Evolutionary conservation across 257 asterid genomes (phyloP).

Genomic region (Lycium ferocissimum): DNA sequence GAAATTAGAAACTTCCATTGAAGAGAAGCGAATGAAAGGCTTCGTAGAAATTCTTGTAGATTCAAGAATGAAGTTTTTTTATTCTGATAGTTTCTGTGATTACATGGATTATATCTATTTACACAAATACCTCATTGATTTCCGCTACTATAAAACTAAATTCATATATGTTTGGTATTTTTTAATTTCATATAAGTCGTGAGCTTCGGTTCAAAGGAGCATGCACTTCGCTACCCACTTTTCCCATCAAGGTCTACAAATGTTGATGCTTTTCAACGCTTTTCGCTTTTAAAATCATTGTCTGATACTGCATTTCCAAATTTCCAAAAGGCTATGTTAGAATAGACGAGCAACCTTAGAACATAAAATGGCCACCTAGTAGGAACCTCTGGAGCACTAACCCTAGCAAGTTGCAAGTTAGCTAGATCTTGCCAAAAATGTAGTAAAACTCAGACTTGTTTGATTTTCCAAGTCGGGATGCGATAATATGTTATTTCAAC

Average conservation of each 20-base stretch:
- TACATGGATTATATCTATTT: neutral
- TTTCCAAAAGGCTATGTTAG: neutral
- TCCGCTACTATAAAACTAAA: neutral
- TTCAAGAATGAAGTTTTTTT: neutral
- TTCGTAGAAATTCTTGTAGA: neutral
- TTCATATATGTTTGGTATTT: neutral
- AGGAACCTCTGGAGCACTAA: neutral
- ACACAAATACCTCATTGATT: neutral
- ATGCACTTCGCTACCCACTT: neutral
- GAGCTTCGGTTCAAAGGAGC: neutral
- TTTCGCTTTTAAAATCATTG: neutral
- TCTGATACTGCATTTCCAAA: constrained; percentile 1
- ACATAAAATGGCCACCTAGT: neutral
- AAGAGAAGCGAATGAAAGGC: neutral
- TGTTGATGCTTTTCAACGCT: neutral
- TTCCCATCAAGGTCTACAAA: neutral
- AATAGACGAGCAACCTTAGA: neutral
- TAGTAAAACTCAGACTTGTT: neutral
- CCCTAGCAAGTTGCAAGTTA: neutral
- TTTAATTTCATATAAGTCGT: neutral
- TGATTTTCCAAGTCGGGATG: neutral
- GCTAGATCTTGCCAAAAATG: neutral
- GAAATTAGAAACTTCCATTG: neutral
- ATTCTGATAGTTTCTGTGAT: neutral
- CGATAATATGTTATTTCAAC: neutral